Percentiles rank a stretch among this genome's conserved stretches.
These are phyloP conservation scores for Diacronema lutheri DNA, from an alignment of 78 protist genomes.

Conservation along the genomic window DNA sequence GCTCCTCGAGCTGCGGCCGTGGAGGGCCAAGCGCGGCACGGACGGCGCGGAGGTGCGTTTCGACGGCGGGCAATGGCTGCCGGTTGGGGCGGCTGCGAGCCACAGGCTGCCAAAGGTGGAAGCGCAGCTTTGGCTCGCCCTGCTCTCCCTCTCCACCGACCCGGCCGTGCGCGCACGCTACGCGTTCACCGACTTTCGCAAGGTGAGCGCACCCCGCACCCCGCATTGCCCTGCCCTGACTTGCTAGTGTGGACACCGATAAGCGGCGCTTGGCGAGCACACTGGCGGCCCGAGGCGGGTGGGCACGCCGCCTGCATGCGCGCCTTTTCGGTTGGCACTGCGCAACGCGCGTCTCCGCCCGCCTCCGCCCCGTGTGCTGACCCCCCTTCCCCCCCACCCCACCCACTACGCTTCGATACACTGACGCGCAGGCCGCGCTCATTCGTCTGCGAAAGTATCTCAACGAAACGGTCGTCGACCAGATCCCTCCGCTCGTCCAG, in stretches of 20 bases:
- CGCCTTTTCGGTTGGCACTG: too few species aligned
- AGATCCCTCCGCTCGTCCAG: not conserved
- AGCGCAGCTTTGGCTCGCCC: constrained; percentile 3
- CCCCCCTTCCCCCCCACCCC: too few species aligned
- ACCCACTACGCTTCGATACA: too few species aligned
- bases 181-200: not conserved
- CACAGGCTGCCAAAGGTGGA: not conserved
- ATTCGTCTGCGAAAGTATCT: not conserved
- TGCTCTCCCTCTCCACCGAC: not conserved
- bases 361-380: too few species aligned
- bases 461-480: not conserved
- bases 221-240: too few species aligned
- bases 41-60: not conserved
- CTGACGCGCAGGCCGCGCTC: too few species aligned
- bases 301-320: too few species aligned
- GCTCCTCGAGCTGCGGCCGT: constrained; percentile 1
- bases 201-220: too few species aligned
- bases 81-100: not conserved
- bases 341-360: too few species aligned
- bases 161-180: not conserved
- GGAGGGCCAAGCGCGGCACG: not conserved
- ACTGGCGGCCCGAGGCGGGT: too few species aligned
- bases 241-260: too few species aligned
- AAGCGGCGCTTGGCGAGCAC: too few species aligned
- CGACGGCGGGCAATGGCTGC: not conserved